phyloP scores from a whole-genome alignment of 2,329 filamentous ascomycete species.

The Aspergillus chevalieri region DNA sequence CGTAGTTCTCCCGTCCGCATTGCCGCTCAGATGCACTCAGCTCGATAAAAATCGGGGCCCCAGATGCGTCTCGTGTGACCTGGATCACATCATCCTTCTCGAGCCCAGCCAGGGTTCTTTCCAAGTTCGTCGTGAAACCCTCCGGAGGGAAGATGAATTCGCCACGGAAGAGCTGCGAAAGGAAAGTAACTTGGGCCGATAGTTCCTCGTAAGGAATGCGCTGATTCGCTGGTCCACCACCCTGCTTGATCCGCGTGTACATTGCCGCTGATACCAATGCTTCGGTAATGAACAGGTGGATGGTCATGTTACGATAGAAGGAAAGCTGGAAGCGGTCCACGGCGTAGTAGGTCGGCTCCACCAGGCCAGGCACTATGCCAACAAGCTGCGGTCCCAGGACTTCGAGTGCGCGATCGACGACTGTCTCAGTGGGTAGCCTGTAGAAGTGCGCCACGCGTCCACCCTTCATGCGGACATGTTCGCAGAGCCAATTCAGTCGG shows the following conservation, averaged over 20 bases:
- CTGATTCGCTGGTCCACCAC: constrained; percentile 76
- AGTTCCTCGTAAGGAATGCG: constrained; percentile 70
- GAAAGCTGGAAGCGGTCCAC: constrained; percentile 95
- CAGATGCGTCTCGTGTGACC: constrained; percentile 52
- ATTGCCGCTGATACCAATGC: constrained; percentile 83
- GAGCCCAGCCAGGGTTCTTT: constrained; percentile 69
- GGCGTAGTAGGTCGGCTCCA: constrained; percentile 88
- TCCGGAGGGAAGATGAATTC: constrained; percentile 96
- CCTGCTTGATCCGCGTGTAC: constrained; percentile 85
- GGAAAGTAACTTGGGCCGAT: constrained; percentile 72
- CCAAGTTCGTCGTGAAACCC: constrained; percentile 71
- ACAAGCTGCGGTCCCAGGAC: constrained; percentile 88
- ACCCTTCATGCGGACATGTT: constrained; percentile 74
- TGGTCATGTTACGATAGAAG: constrained; percentile 99
- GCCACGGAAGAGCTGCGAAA: constrained; percentile 84
- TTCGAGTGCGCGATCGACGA: constrained; percentile 83
- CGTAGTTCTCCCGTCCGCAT: constrained; percentile 84
- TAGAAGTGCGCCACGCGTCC: constrained; percentile 93
- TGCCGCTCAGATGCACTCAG: constrained; percentile 69
- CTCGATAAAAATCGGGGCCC: constrained; percentile 60
- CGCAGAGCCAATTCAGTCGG: constrained; percentile 83
- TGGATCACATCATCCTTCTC: constrained; percentile 73
- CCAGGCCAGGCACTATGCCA: constrained; percentile 68
- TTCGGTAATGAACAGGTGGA: constrained; percentile 93
- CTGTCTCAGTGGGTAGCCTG: constrained; percentile 67